Conservation (phyloP, 169 alveolate species). For the Perkinsus chesapeaki region DNA sequence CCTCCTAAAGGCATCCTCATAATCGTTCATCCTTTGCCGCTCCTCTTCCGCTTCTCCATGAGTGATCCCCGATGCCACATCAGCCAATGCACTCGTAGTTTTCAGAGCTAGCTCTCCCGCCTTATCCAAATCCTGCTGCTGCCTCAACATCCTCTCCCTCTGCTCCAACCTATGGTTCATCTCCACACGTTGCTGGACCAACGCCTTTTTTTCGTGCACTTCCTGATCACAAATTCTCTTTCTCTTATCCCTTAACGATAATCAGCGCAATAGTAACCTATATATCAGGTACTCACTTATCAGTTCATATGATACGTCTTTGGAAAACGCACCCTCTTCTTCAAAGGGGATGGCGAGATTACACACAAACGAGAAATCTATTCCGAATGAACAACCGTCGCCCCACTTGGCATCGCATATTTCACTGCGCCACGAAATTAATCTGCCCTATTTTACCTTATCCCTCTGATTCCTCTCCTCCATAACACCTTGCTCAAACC, state of each 20-base stretch:
- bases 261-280: no score
- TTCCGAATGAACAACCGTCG: no score
- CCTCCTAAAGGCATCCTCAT: constrained; percentile 61
- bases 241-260: no score
- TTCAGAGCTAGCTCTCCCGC: constrained; percentile 26
- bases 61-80: constrained; percentile 27
- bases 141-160: constrained; percentile 44
- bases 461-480: constrained; percentile 55
- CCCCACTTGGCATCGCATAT: no score
- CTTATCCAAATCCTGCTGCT: constrained; percentile 35
- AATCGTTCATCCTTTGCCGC: constrained; percentile 35
- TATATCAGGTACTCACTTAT: no score
- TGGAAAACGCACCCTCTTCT: no score
- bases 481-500: constrained; percentile 63
- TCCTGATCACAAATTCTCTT: no score
- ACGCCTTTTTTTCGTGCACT: constrained; percentile 55
- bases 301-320: no score
- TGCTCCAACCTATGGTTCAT: constrained; percentile 46
- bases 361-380: no score
- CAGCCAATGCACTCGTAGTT: constrained; percentile 22
- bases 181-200: constrained; percentile 55
- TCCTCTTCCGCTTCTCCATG: constrained; percentile 30
- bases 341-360: no score
- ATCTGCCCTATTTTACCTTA: constrained; percentile 42
- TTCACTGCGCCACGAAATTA: background rate